phyloP scores from a whole-genome alignment of 768 basidiomycete species.

The Hygrocybe coccinea region DNA sequence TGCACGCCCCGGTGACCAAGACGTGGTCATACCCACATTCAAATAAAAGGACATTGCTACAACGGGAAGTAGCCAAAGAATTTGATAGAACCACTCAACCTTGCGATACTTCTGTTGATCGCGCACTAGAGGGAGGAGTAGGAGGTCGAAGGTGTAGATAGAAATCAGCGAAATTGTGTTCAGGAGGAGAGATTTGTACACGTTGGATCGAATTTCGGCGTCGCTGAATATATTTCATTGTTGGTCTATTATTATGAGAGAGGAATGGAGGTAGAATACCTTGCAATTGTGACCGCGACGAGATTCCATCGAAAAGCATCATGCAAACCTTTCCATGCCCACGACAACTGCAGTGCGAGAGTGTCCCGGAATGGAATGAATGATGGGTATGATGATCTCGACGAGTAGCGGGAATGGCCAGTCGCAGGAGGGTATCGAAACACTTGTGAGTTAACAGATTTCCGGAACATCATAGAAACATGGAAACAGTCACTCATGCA shows the following conservation, averaged over 20 bases:
- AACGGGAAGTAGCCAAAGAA: conserved; percentile 76
- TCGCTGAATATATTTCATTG: conserved; percentile 46
- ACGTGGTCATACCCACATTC: conserved; percentile 52
- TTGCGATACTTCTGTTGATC: conserved; percentile 61
- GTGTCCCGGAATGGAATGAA: conserved; percentile 66
- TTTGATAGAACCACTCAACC: conserved; percentile 70
- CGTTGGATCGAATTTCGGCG: conserved; percentile 65
- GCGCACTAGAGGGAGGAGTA: conserved; percentile 63
- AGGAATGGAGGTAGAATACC: conserved; percentile 36
- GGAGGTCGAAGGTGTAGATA: conserved; percentile 69
- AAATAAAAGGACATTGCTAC: conserved; percentile 73
- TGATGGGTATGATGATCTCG: conserved; percentile 58
- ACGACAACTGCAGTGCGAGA: conserved; percentile 53
- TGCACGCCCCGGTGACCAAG: not conserved
- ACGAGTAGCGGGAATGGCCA: conserved; percentile 20
- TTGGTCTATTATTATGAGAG: not conserved
- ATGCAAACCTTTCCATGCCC: conserved; percentile 53
- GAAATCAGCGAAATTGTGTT: conserved; percentile 68
- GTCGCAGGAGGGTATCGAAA: conserved; percentile 26
- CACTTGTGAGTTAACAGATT: conserved; percentile 17
- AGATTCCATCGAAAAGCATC: conserved; percentile 74
- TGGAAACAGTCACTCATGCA: no score
- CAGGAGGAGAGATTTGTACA: conserved; percentile 70
- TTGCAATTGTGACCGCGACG: conserved; percentile 52
- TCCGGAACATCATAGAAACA: not conserved